Base-by-base conservation (phyloP, 1,139 yeast species). In the Oligophagozyma castellii region DNA sequence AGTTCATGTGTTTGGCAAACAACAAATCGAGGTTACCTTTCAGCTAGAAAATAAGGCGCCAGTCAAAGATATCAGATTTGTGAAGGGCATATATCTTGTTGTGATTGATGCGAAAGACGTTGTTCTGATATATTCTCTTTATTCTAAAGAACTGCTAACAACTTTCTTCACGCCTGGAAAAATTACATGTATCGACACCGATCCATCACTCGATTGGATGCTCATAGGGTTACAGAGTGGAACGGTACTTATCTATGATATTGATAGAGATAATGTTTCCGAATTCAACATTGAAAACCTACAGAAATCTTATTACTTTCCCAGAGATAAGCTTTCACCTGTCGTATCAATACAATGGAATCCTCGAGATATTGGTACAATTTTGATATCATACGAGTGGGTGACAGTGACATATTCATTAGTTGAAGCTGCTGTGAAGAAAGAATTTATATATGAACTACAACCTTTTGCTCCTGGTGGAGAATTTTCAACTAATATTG, bases 201-300 rank as follows among this genome's bases (percentile, higher is more conserved):
- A 92, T 44, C 94, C 95, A 1, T 67, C 93, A 0, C 54, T 89
- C 40, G 96, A 86, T 53, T 92, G 93, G 83, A 56, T 86, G 18
- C 63, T 77, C 29, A 48, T 86, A 20, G 98, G 98, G 3, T 57
- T 83, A 34, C 67, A 72, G 29, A 84, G 76, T 50, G 98, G 98
- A 3, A 56, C 69, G 4, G 54, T 79, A 2, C 53, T 72, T 27
- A 73, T 78, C n/a, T 89, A 69, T 46, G 95, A 92, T 51, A 73
- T 89, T 12, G 96, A 84, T 46, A 61, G 93, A 25, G 77, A 84
- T 22, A 48, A 53, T 20, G 53, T 73, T 38, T 69, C 94, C 0
- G 76, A 80, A 1, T 66, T 70, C 37, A 63, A 76, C 33, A 61
- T 89, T 23, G 79, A 71, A 35, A 81, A 81, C 46, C 61, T 83